These are phyloP conservation scores for Pyracantha coccinea DNA, from an alignment of 331 rosid species.

Conservation along the genomic window DNA sequence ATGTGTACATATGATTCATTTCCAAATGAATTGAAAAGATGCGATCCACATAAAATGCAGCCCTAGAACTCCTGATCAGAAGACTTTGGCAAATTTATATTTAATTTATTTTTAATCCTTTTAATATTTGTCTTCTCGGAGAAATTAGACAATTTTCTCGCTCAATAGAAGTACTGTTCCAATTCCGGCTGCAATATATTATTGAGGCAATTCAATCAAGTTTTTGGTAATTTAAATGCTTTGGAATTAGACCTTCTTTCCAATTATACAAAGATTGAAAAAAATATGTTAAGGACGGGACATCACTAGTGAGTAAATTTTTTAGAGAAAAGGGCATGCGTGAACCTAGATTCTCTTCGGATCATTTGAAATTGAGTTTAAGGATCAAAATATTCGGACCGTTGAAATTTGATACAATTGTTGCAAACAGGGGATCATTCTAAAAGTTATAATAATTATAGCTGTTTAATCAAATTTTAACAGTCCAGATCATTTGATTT, in stretches of 20 bases:
- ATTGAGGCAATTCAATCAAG: not conserved
- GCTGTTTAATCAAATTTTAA: too few species aligned
- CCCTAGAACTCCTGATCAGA: not conserved
- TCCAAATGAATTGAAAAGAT: not conserved
- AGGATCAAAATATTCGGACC: accelerated
- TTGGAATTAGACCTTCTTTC: not conserved
- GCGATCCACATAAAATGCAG: not conserved
- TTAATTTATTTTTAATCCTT: not conserved
- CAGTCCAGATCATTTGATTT: accelerated
- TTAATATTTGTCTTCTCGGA: not conserved
- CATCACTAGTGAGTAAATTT: not conserved
- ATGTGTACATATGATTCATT: not conserved
- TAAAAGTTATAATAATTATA: too few species aligned
- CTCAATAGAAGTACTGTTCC: conserved; percentile 6
- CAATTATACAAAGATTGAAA: not conserved
- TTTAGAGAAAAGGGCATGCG: not conserved
- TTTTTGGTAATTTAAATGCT: conserved; percentile 3
- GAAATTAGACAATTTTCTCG: not conserved
- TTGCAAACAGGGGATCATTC: accelerated
- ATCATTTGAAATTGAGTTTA: too few species aligned
- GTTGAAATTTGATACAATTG: accelerated
- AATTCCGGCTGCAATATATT: conserved; percentile 4
- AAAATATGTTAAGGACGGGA: too few species aligned
- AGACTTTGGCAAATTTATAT: not conserved
- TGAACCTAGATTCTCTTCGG: not conserved